phyloP scores from a whole-genome alignment of 2,329 filamentous ascomycete species.

The Penicillium sp. region DNA sequence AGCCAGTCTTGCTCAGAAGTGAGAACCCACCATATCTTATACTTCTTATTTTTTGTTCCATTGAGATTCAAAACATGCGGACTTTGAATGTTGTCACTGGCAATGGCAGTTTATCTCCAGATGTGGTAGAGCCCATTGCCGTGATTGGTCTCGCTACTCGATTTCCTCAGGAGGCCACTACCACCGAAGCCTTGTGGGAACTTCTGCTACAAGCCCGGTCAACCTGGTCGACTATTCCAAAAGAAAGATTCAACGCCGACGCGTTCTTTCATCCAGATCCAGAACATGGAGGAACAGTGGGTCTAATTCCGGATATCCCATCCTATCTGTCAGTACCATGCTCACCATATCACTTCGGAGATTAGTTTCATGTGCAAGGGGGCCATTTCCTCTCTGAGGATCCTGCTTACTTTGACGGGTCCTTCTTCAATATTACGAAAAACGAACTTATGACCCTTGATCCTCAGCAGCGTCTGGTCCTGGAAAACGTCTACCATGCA shows the following conservation, averaged over 20 bases:
- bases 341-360: neutral
- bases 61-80: neutral
- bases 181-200: conserved; percentile 35
- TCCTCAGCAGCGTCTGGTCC: conserved; percentile 34
- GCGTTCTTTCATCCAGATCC: conserved; percentile 42
- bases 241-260: conserved; percentile 35
- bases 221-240: conserved; percentile 35
- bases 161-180: conserved; percentile 34
- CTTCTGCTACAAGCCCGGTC: conserved; percentile 32
- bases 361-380: conserved; percentile 21
- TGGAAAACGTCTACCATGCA: conserved; percentile 37
- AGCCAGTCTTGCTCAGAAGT: neutral
- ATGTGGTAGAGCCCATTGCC: conserved; percentile 28
- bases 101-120: neutral
- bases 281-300: conserved; percentile 35
- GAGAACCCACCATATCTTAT: neutral
- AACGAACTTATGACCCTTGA: conserved; percentile 30
- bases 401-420: conserved; percentile 27
- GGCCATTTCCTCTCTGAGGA: conserved; percentile 34
- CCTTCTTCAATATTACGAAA: conserved; percentile 33
- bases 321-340: neutral
- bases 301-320: neutral
- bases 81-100: neutral
- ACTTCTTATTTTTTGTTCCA: neutral
- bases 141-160: conserved; percentile 38